Evolutionary conservation across 2,329 filamentous ascomycete genomes (phyloP), one percentile per base, ranked within the genome.

Genomic region (Tolypocladium ovalisporum): DNA sequence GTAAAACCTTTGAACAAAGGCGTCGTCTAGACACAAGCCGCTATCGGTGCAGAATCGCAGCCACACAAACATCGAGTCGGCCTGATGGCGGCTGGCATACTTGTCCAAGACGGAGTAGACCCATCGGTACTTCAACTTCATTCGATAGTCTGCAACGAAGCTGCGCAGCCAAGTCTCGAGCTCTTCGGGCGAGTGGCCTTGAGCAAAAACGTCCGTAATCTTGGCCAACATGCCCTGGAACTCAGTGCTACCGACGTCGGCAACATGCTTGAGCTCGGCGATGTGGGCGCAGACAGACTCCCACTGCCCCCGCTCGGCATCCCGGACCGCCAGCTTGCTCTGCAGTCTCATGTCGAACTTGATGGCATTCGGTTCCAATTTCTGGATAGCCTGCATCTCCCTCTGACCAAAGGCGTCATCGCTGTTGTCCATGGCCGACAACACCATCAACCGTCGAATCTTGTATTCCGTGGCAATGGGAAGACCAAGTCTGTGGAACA

Each of bases 181-280:
- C 34, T 71, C 63, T 10, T 63, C 57, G 1, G 62, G 56, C 7
- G 64, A 60, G 39, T 69, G 64, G 2, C 42, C 47, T 52, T 67
- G 62, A 17, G 62, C 63, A 40, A 69, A 70, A 8, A 66, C 59
- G 49, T 71, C 71, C 3, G 76, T 77, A 2, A 75, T 57, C 56
- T 61, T 64, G 1, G 61, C 59, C 15, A 72, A 58, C 6, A 66
- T 55, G 12, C 60, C 60, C 55, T 68, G 68, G 37, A 69, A 68
- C 17, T 65, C 62, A 19, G 49, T 17, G 13, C 62, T 56, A 12
- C 59, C 56, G 15, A 62, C 57, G 37, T 63, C 60, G 42, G 55
- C 62, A 9, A 42, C 37, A 6, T 56, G 17, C 22, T 57, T 60
- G 19, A 71, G 64, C 12, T 54, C 52, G 24, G 65, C 55, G 10